Percentiles rank a stretch among this genome's conserved stretches.
phyloP scores from a whole-genome alignment of 164 flowering plant genomes.

The Warburgia ugandensis region DNA sequence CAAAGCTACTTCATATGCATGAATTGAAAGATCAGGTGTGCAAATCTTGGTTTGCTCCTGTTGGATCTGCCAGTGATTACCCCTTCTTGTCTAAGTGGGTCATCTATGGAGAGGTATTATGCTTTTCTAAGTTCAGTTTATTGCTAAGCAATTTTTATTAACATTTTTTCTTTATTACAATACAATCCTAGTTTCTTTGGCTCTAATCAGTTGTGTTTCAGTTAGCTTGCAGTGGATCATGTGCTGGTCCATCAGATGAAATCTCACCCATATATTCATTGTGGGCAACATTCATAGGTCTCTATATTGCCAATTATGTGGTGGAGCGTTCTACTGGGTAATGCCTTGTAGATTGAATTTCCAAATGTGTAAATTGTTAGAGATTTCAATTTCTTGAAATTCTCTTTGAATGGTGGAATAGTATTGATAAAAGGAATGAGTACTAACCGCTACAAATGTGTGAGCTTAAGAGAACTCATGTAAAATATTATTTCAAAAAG shows the following conservation, averaged over 20 bases:
- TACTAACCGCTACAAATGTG: too few relatives aligned
- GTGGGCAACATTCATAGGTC: conserved; percentile 98
- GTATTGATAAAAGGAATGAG: too few relatives aligned
- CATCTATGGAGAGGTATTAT: conserved; percentile 83
- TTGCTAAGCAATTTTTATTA: too few relatives aligned
- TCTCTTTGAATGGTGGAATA: too few relatives aligned
- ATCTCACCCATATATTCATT: conserved; percentile 95
- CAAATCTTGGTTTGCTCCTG: conserved; percentile 99
- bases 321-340: conserved; percentile 97
- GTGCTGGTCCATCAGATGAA: conserved; percentile 67
- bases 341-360: too few relatives aligned
- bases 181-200: not conserved
- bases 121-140: not conserved
- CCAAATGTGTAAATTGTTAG: too few relatives aligned
- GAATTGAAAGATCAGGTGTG: conserved; percentile 88
- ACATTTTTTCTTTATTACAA: not conserved
- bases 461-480: too few relatives aligned
- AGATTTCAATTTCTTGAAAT: too few relatives aligned
- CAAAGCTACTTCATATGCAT: conserved; percentile 58
- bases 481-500: too few relatives aligned
- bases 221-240: conserved; percentile 71
- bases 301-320: conserved; percentile 96
- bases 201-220: conserved; percentile 18
- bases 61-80: conserved; percentile 97
- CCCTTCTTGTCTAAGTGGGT: conserved; percentile 98